Percentiles rank a stretch among this genome's conserved stretches.
phyloP scores from a whole-genome alignment of 305 asterid species.

The Fraxinus nigra region DNA sequence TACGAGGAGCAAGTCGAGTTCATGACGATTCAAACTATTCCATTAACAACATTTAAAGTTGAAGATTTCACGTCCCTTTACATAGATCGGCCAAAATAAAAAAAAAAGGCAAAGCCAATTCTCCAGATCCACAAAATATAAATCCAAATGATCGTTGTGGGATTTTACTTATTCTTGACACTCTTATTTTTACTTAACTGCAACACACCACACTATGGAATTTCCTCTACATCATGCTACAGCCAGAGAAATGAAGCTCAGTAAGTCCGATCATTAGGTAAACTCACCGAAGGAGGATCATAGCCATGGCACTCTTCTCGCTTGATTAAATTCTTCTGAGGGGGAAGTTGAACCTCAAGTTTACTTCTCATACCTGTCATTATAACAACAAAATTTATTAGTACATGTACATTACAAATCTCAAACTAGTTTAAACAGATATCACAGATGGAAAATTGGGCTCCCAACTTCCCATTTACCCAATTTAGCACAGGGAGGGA shows the following conservation, averaged over 20 bases:
- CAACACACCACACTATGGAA: not conserved
- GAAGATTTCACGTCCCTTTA: not conserved
- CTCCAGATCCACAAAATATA: not conserved
- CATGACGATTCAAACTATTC: not conserved
- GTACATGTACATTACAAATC: not conserved
- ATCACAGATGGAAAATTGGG: not conserved
- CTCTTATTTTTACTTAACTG: not conserved
- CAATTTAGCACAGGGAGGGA: not conserved
- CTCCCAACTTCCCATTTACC: not conserved
- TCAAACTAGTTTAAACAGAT: not conserved
- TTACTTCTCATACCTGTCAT: not conserved
- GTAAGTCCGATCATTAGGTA: not conserved
- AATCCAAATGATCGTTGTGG: not conserved
- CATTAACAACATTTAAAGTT: not conserved
- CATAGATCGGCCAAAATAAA: not conserved
- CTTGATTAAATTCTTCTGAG: not conserved
- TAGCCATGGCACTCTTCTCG: not conserved
- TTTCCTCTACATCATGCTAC: not conserved
- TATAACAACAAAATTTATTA: not conserved
- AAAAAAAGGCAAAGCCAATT: not conserved
- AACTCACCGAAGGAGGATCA: not conserved
- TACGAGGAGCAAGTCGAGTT: not conserved
- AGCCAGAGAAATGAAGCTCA: not conserved
- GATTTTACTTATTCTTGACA: not conserved
- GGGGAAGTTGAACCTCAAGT: not conserved